phyloP scores from a whole-genome alignment of 768 basidiomycete genomes.

The Suillus hirtellus region DNA sequence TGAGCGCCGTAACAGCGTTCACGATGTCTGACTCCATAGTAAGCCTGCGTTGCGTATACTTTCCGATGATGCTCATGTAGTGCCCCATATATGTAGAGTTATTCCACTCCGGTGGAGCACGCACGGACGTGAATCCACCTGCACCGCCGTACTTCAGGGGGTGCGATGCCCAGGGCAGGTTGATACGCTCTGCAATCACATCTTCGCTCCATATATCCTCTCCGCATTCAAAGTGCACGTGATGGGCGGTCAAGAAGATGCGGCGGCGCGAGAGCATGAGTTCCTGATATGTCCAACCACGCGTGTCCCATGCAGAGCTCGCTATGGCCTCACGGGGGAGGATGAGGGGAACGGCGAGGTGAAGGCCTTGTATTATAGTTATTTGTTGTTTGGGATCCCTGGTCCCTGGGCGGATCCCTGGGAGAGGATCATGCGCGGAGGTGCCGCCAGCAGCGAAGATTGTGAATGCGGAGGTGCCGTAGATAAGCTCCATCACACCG shows the following conservation, averaged over 20 bases:
- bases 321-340: constrained; percentile 10
- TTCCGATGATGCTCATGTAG: background rate
- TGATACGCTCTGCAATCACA: constrained; percentile 20
- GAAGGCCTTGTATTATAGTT: constrained; percentile 22
- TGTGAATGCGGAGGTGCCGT: constrained; percentile 7
- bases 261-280: constrained; percentile 22
- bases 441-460: constrained; percentile 8
- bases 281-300: constrained; percentile 30
- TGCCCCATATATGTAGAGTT: background rate
- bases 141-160: background rate
- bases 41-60: background rate
- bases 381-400: constrained; percentile 19
- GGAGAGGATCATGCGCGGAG: constrained; percentile 6
- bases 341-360: constrained; percentile 22
- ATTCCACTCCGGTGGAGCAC: background rate
- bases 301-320: constrained; percentile 19
- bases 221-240: constrained; percentile 25
- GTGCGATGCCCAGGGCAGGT: background rate
- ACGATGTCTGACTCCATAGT: background rate
- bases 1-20: background rate
- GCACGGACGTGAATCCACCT: background rate
- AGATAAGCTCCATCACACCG: constrained; percentile 11
- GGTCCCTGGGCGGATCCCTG: constrained; percentile 14
- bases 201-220: constrained; percentile 26
- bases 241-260: constrained; percentile 22